These are phyloP conservation scores for Glycyrrhiza uralensis DNA, from an alignment of 306 rosid species.

Conservation along the genomic window DNA sequence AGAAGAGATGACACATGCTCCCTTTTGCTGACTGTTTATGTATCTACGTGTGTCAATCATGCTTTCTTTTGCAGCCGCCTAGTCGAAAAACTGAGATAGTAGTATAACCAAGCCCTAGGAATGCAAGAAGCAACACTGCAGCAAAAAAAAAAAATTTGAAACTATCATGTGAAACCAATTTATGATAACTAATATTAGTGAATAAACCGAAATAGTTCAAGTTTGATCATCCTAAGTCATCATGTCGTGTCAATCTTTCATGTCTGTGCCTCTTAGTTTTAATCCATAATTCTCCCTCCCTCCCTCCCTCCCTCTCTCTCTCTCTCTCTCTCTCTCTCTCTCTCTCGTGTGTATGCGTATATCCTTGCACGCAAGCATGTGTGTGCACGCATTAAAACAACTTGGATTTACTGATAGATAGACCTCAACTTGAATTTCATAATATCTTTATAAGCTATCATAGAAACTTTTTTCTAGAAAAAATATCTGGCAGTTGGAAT, in stretches of 20 bases:
- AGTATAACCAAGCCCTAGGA: conserved; percentile 17
- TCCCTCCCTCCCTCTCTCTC: too few relatives aligned
- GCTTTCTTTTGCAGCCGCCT: conserved; percentile 35
- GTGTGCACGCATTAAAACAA: too few relatives aligned
- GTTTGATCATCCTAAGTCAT: background rate
- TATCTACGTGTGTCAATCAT: conserved; percentile 25
- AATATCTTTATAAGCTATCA: background rate
- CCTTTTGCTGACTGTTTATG: conserved; percentile 16
- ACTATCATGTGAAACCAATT: background rate
- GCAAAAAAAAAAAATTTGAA: background rate
- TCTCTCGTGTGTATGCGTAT: too few relatives aligned
- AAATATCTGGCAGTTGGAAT: conserved; percentile 19
- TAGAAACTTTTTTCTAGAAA: background rate
- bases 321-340: too few relatives aligned
- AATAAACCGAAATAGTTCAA: background rate
- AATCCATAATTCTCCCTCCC: too few relatives aligned
- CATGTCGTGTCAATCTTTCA: too few relatives aligned
- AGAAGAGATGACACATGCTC: conserved; percentile 19
- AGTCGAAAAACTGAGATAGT: background rate
- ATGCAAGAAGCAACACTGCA: conserved; percentile 39
- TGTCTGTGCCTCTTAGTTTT: too few relatives aligned
- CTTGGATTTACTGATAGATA: background rate
- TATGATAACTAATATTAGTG: background rate
- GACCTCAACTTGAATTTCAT: background rate
- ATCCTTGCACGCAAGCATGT: too few relatives aligned